phyloP scores from a whole-genome alignment of 2,329 filamentous ascomycete species.

The Mycocentrospora acerina region DNA sequence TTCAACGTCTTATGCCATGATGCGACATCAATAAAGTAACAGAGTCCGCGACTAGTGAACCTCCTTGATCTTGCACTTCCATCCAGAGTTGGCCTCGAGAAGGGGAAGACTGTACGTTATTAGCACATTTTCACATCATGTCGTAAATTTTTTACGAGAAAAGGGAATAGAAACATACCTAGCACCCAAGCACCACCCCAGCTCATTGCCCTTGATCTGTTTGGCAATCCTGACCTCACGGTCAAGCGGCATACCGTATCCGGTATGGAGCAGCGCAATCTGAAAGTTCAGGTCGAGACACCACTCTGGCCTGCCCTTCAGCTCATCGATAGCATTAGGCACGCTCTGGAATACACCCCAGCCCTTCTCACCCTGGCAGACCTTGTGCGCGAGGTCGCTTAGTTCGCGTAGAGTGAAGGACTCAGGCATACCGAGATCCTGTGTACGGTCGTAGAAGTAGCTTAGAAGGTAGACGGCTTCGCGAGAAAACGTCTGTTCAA shows the following conservation, averaged over 20 bases:
- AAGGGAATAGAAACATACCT: slow-evolving; percentile 65
- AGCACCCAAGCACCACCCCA: slow-evolving; percentile 96
- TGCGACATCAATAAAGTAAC: neutral
- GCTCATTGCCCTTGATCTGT: slow-evolving; percentile 96
- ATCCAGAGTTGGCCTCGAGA: slow-evolving; percentile 77
- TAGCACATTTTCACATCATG: slow-evolving; percentile 33
- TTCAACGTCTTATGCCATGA: no score
- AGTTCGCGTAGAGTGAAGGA: slow-evolving; percentile 91
- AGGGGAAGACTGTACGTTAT: slow-evolving; percentile 70
- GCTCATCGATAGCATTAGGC: slow-evolving; percentile 75
- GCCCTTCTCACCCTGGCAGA: slow-evolving; percentile 73
- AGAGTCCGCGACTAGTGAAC: slow-evolving; percentile 42
- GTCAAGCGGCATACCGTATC: slow-evolving; percentile 97
- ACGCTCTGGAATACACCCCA: slow-evolving; percentile 83
- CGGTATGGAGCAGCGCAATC: slow-evolving; percentile 87
- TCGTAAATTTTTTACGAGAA: neutral
- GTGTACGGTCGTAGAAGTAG: slow-evolving; percentile 95
- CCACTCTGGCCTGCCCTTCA: slow-evolving; percentile 80
- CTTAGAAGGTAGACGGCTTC: slow-evolving; percentile 97
- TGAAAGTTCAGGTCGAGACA: slow-evolving; percentile 98
- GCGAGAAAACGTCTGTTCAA: slow-evolving; percentile 85
- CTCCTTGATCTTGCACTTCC: slow-evolving; percentile 84
- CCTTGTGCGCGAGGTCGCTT: slow-evolving; percentile 78
- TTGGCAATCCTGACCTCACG: slow-evolving; percentile 97
- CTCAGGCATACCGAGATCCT: slow-evolving; percentile 96